Base-by-base conservation (phyloP, 2,329 filamentous ascomycete genomes). In the Simplicillium sp. region DNA sequence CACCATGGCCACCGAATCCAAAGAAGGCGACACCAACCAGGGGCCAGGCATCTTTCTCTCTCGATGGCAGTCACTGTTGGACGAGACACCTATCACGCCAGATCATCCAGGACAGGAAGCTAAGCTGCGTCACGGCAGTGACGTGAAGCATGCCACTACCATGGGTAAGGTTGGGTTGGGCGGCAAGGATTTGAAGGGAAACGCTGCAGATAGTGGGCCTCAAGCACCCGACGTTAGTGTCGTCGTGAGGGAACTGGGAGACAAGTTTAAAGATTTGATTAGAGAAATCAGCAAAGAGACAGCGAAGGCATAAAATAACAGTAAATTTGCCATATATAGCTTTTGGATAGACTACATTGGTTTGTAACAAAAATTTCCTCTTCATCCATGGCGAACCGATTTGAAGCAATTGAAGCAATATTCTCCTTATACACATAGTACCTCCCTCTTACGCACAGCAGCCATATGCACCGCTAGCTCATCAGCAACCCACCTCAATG, bases 41-140 rank as follows among this genome's bases (percentile, higher is more conserved):
- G 84, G 83, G 0, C 84, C 85, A 0, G 85, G 85, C 2, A 75
- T 83, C 36, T 89, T 84, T 53, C 71, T 88, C 17, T 70, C 75
- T 2, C 72, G 78, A 38, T 89, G 85, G 84, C 81, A 87, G 54
- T 66, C 73, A 1, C 65, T 88, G 7, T 65, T 89, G 3, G 80
- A 88, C 54, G 65, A 70, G n/a, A 85, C 84, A 0, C 57, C 70
- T 36, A 79, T 89, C 45, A 84, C 82, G 2, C 82, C 85, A 0
- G 69, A 64, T 0, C 66, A 61, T 1, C 57, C 66, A 0, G 54
- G 60, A 2, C 80, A 81, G 0, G 20, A 37, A 20, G n/a, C n/a
- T 6, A 37, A 37, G 20, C 57, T 81, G 1, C 67, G 82, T 1
- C 54, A 47, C 7, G 77, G 76, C 12, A 68, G 61, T 29, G 73